These are phyloP conservation scores for Lachnellula cervina DNA, from an alignment of 2,329 filamentous ascomycete species.

Conservation along the genomic window DNA sequence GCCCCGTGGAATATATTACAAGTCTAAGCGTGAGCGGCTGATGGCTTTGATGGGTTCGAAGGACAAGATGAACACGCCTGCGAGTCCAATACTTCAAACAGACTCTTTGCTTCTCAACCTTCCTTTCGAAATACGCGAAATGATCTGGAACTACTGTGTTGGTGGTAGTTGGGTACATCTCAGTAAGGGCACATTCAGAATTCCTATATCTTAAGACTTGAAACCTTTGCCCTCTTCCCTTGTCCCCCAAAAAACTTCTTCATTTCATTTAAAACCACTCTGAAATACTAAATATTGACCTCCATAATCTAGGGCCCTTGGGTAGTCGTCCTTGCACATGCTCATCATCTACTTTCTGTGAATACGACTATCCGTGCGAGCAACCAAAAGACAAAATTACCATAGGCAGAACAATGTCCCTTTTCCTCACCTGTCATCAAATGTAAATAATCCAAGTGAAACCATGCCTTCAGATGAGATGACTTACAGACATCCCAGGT, in stretches of 20 bases:
- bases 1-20: background rate
- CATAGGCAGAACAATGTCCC: background rate
- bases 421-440: background rate
- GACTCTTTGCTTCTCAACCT: background rate
- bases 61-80: background rate
- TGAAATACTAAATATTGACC: too few relatives aligned
- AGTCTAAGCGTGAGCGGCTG: background rate
- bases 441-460: background rate
- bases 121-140: background rate
- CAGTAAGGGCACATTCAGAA: background rate
- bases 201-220: background rate
- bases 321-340: background rate
- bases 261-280: background rate
- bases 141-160: background rate
- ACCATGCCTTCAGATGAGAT: background rate
- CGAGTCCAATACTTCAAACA: background rate
- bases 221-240: background rate
- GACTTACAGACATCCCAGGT: background rate
- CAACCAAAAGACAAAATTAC: background rate
- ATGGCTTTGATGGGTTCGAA: background rate
- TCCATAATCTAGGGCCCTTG: too few relatives aligned
- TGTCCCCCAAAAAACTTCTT: background rate
- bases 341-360: background rate
- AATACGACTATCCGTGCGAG: background rate
- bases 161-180: background rate